These are phyloP conservation scores for Rubia peregrina DNA, from an alignment of 305 asterid species.

Conservation along the genomic window DNA sequence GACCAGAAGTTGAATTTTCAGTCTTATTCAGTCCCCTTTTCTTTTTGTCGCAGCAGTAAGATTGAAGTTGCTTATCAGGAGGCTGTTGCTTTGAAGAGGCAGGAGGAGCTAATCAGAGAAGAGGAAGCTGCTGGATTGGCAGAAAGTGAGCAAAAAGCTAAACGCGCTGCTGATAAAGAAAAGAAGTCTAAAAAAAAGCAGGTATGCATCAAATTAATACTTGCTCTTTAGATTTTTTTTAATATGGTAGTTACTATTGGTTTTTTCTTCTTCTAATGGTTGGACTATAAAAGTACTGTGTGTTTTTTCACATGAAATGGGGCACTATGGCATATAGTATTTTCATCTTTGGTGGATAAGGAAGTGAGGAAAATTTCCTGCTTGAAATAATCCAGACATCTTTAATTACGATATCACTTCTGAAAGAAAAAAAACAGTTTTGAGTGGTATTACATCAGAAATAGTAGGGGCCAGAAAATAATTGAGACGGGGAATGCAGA, in stretches of 20 bases:
- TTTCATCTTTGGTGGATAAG: background rate
- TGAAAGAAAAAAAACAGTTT: background rate
- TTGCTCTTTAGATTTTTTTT: background rate
- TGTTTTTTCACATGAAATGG: background rate
- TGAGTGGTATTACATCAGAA: background rate
- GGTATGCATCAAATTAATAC: slow-evolving; percentile 31
- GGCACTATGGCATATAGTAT: background rate
- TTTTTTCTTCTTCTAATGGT: background rate
- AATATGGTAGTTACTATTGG: background rate
- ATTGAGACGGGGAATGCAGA: background rate
- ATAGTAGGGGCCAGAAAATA: background rate
- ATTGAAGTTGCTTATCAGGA: slow-evolving; percentile 94
- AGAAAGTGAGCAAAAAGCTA: slow-evolving; percentile 66
- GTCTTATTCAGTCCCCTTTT: slow-evolving; percentile 9
- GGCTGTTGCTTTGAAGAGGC: slow-evolving; percentile 90
- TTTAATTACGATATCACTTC: background rate
- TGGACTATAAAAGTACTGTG: background rate
- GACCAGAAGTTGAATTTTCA: background rate
- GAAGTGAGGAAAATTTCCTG: background rate
- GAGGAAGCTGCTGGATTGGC: slow-evolving; percentile 96
- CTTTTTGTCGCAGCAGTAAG: slow-evolving; percentile 45
- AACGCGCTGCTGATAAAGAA: slow-evolving; percentile 68
- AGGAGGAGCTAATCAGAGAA: slow-evolving; percentile 97
- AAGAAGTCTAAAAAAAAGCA: slow-evolving; percentile 91
- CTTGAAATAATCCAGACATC: background rate